Evolutionary conservation across 2,329 filamentous ascomycete genomes (phyloP).

Genomic region (Lomentospora prolificans): DNA sequence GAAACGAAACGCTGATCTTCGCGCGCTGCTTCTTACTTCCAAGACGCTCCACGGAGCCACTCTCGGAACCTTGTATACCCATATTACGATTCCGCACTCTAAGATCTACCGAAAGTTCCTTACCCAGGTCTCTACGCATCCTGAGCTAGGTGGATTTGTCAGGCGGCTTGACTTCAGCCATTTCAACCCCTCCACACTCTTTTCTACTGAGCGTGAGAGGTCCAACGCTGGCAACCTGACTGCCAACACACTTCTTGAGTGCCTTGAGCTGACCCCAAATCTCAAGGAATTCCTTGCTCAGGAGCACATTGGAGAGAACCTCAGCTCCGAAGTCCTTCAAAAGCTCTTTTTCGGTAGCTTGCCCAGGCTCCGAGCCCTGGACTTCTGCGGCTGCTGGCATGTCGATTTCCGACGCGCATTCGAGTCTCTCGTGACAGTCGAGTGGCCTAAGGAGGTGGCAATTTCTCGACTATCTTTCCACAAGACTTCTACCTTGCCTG

Average conservation of each 20-base stretch:
- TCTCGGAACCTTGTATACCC: slow-evolving; percentile 63
- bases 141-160: slow-evolving; percentile 63
- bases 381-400: slow-evolving; percentile 70
- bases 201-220: slow-evolving; percentile 65
- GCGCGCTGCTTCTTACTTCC: slow-evolving; percentile 69
- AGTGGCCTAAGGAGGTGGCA: slow-evolving; percentile 45
- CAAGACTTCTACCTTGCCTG: slow-evolving; percentile 63
- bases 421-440: slow-evolving; percentile 38
- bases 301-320: slow-evolving; percentile 71
- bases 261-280: slow-evolving; percentile 61
- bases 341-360: slow-evolving; percentile 59
- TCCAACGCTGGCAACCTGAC: slow-evolving; percentile 68
- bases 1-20: slow-evolving; percentile 67
- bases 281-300: slow-evolving; percentile 70
- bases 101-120: slow-evolving; percentile 76
- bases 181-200: slow-evolving; percentile 71
- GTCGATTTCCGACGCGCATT: slow-evolving; percentile 57
- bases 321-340: slow-evolving; percentile 55
- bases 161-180: slow-evolving; percentile 76
- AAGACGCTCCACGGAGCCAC: slow-evolving; percentile 63
- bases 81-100: slow-evolving; percentile 76
- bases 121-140: slow-evolving; percentile 55
- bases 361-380: slow-evolving; percentile 54
- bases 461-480: slow-evolving; percentile 65
- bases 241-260: slow-evolving; percentile 59